Percentiles rank a stretch among this genome's conserved stretches.
These are phyloP conservation scores for Musa balbisiana DNA, from an alignment of 202 grass and related monocot species.

Conservation along the genomic window DNA sequence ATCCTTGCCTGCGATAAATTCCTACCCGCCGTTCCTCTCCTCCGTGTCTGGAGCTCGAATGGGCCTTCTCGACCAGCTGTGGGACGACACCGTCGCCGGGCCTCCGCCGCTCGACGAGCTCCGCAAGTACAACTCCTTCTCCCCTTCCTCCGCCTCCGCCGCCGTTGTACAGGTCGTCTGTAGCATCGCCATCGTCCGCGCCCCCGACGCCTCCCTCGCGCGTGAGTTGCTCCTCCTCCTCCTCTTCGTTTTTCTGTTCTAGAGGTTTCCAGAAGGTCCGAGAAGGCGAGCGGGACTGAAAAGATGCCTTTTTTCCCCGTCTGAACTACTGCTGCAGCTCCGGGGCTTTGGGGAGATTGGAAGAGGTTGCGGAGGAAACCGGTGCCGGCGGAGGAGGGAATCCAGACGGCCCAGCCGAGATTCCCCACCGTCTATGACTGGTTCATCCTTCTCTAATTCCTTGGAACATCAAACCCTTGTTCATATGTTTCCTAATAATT, in stretches of 20 bases:
- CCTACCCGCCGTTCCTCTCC: background rate
- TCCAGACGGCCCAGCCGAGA: constrained; percentile 38
- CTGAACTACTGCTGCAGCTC: constrained; percentile 19
- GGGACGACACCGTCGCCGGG: constrained; percentile 96
- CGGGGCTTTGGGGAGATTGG: constrained; percentile 36
- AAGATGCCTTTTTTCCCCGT: background rate
- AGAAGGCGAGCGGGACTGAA: background rate
- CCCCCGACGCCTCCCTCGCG: constrained; percentile 41
- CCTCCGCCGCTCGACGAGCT: constrained; percentile 67
- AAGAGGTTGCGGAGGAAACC: constrained; percentile 42
- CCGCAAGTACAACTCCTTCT: constrained; percentile 70
- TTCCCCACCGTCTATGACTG: constrained; percentile 86
- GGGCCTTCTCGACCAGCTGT: constrained; percentile 79
- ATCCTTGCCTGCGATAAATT: no score
- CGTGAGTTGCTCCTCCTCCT: background rate
- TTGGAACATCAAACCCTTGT: background rate
- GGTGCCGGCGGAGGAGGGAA: constrained; percentile 24
- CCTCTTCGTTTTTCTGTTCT: constrained; percentile 14
- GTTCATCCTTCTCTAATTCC: constrained; percentile 16
- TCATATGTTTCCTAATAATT: background rate
- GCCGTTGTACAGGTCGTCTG: background rate
- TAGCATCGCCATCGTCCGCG: constrained; percentile 56
- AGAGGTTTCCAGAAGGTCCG: background rate
- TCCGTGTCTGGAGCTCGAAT: constrained; percentile 16
- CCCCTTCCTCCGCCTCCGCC: constrained; percentile 32